Conservation (phyloP, 495 filamentous ascomycete genomes). For the Podospora australis region DNA sequence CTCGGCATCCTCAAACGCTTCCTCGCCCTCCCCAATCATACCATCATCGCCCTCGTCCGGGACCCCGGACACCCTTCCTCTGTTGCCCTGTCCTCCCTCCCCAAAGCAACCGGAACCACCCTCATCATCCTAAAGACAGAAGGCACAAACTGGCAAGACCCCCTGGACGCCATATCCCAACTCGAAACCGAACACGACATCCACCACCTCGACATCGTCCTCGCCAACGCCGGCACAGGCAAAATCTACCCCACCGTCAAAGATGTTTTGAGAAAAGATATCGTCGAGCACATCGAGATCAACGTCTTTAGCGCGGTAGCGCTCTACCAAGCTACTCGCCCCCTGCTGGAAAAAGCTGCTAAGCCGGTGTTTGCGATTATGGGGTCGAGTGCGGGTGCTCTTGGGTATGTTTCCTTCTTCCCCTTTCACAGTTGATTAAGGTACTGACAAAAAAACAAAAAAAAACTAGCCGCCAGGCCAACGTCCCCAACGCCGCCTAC, state of each 20-base stretch:
- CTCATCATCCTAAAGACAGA: conserved; percentile 20
- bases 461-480: not conserved
- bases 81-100: conserved; percentile 18
- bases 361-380: conserved; percentile 5
- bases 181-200: conserved; percentile 17
- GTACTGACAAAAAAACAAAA: not conserved
- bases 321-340: conserved; percentile 10
- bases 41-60: conserved; percentile 32
- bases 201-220: conserved; percentile 22
- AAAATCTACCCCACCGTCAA: conserved; percentile 25
- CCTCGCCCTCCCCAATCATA: conserved; percentile 8
- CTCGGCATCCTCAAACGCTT: conserved; percentile 1
- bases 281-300: conserved; percentile 23
- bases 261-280: conserved; percentile 22
- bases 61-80: conserved; percentile 20
- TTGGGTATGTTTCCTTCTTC: not conserved
- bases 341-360: not conserved
- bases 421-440: not conserved
- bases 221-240: conserved; percentile 28
- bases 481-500: conserved; percentile 35
- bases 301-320: conserved; percentile 26
- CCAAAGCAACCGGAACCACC: conserved; percentile 10
- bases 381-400: conserved; percentile 2
- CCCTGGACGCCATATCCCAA: conserved; percentile 10
- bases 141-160: too few relatives aligned